Evolutionary conservation across 2,329 filamentous ascomycete genomes (phyloP).

Genomic region (Cercospora nicotianae): DNA sequence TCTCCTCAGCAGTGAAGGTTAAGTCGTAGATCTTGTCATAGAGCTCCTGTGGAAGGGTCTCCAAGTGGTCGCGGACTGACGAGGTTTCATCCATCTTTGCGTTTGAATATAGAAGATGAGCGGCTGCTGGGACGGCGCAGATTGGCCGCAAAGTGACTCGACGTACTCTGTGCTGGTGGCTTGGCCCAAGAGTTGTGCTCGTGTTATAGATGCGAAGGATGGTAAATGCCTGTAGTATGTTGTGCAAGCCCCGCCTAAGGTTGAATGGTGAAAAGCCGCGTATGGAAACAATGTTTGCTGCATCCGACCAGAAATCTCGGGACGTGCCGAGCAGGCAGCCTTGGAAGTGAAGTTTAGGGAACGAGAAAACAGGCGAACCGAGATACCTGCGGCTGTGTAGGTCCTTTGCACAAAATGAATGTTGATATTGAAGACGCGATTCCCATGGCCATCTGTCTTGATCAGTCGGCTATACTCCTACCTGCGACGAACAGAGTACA

Average conservation of each 20-base stretch:
- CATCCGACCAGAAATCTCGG: too few relatives aligned
- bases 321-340: neutral
- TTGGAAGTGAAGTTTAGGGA: neutral
- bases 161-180: too few relatives aligned
- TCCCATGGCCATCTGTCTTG: too few relatives aligned
- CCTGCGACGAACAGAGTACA: neutral
- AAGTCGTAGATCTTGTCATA: constrained; percentile 7
- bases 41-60: constrained; percentile 6
- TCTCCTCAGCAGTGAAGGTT: neutral
- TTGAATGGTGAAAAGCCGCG: too few relatives aligned
- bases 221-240: too few relatives aligned
- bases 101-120: neutral
- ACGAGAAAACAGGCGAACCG: neutral
- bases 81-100: neutral
- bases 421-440: neutral
- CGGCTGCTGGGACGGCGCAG: neutral
- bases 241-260: too few relatives aligned
- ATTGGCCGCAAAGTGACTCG: neutral
- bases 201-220: too few relatives aligned
- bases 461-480: too few relatives aligned
- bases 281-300: neutral
- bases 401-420: neutral
- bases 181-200: too few relatives aligned
- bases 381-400: too few relatives aligned
- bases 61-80: neutral